Percentiles rank a stretch among this genome's conserved stretches.
Conservation (phyloP, 352 stramenopile genomes). For the Aphanomyces cochlioides region DNA sequence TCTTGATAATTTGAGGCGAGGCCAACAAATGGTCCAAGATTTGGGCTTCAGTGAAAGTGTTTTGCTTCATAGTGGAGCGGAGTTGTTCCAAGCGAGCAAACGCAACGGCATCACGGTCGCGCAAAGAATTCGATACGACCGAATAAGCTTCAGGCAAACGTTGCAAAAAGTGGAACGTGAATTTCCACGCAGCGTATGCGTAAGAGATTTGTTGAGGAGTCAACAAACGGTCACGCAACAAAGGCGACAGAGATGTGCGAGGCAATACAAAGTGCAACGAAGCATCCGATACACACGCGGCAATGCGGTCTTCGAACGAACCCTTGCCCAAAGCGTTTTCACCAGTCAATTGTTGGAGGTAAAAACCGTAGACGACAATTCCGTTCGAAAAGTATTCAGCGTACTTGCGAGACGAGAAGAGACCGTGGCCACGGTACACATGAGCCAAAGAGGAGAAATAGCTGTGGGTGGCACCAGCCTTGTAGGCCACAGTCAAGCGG, state of each 20-base stretch:
- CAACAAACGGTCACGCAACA: conserved; percentile 71
- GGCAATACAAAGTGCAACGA: conserved; percentile 83
- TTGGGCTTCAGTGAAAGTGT: conserved; percentile 84
- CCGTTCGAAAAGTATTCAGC: conserved; percentile 83
- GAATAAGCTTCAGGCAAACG: conserved; percentile 75
- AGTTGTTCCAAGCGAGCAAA: conserved; percentile 75
- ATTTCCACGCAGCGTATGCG: conserved; percentile 83
- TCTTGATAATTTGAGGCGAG: conserved; percentile 62
- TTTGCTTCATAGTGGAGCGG: conserved; percentile 79
- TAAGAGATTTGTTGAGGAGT: conserved; percentile 79
- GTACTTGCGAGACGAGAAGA: conserved; percentile 83
- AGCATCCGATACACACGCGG: conserved; percentile 58
- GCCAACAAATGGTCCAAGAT: conserved; percentile 83
- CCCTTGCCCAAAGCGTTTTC: conserved; percentile 46
- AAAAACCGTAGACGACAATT: conserved; percentile 81
- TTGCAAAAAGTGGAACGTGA: conserved; percentile 86
- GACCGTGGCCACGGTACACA: conserved; percentile 77
- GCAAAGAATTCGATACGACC: conserved; percentile 72
- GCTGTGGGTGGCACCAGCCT: conserved; percentile 68
- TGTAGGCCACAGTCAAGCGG: conserved; percentile 73
- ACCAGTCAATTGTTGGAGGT: conserved; percentile 66
- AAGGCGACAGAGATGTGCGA: conserved; percentile 76
- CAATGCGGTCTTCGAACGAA: conserved; percentile 65
- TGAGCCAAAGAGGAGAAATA: conserved; percentile 86
- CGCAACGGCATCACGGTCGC: conserved; percentile 65